Percentiles rank a stretch among this genome's conserved stretches.
Evolutionary conservation across 805 yeast genomes (phyloP).

Genomic region (Candida methanosorbosa): DNA sequence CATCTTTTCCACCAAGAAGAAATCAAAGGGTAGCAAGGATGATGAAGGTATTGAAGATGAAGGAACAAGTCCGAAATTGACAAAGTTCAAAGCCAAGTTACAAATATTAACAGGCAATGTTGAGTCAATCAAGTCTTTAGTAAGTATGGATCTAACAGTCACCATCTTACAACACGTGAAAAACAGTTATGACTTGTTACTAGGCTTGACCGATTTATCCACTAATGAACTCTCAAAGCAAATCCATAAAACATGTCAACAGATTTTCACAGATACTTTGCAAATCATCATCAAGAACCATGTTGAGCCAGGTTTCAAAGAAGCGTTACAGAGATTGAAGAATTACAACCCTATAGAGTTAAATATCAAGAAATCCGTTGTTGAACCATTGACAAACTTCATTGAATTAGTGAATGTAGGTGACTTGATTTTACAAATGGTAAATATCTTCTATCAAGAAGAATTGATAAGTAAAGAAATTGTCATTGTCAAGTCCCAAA

Average conservation of each 20-base stretch:
- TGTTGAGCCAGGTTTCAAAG: conserved; percentile 75
- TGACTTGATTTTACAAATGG: conserved; percentile 86
- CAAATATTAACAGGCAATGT: conserved; percentile 70
- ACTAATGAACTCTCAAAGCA: conserved; percentile 21
- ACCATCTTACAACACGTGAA: conserved; percentile 63
- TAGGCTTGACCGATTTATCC: conserved; percentile 30
- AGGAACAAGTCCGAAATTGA: conserved; percentile 26
- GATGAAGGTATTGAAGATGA: conserved; percentile 10
- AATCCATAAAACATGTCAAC: conserved; percentile 33
- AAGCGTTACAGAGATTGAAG: conserved; percentile 62
- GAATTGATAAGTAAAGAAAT: conserved; percentile 55
- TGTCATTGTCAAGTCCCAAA: conserved; percentile 34
- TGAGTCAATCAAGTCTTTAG: conserved; percentile 64
- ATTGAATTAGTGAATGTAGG: conserved; percentile 90
- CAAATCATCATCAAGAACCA: conserved; percentile 62
- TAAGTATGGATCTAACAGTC: conserved; percentile 75
- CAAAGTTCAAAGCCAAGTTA: conserved; percentile 73
- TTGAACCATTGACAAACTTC: conserved; percentile 82
- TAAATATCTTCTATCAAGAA: conserved; percentile 82
- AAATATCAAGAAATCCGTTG: conserved; percentile 26
- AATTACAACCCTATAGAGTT: conserved; percentile 55
- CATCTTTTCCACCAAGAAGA: conserved; percentile 35
- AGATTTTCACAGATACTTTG: conserved; percentile 61
- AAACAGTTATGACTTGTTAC: conserved; percentile 49
- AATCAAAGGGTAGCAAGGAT: conserved; percentile 14